Evolutionary conservation across 148 eudicot species (phyloP).

Genomic region (Camellia lanceoleosa): DNA sequence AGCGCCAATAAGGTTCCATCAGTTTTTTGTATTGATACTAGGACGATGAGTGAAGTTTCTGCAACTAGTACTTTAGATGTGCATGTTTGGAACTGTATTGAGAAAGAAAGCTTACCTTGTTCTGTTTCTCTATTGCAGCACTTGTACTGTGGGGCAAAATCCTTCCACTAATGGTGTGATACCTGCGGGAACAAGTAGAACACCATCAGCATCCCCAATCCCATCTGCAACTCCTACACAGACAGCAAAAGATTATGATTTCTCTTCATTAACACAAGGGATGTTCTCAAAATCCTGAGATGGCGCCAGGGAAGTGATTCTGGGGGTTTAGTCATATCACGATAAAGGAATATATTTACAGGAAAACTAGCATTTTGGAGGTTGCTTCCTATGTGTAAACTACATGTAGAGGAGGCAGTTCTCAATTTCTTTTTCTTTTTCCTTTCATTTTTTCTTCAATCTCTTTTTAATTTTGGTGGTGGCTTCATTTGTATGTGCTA

Average conservation of each 20-base stretch:
- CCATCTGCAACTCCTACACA: slow-evolving; percentile 44
- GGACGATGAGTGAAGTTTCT: background rate
- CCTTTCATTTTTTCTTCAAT: background rate
- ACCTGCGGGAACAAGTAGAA: slow-evolving; percentile 40
- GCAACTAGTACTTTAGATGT: background rate
- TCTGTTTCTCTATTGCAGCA: slow-evolving; percentile 36
- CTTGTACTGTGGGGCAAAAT: slow-evolving; percentile 48
- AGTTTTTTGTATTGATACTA: background rate
- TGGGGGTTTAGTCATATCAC: slow-evolving; percentile 11
- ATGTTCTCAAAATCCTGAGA: slow-evolving; percentile 66
- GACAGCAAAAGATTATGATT: slow-evolving; percentile 64
- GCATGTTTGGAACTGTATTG: background rate
- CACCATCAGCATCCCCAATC: slow-evolving; percentile 37
- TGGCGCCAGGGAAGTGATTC: background rate
- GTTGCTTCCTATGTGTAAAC: slow-evolving; percentile 25
- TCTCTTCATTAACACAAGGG: slow-evolving; percentile 93
- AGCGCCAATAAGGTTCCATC: too few relatives aligned
- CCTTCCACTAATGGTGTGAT: slow-evolving; percentile 48
- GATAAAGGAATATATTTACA: background rate
- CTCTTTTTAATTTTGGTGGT: slow-evolving; percentile 14
- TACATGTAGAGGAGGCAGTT: slow-evolving; percentile 27
- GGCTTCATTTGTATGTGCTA: slow-evolving; percentile 22
- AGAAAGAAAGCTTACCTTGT: background rate
- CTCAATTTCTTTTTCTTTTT: slow-evolving; percentile 5
- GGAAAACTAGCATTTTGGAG: slow-evolving; percentile 14